Percentiles rank a stretch among this genome's conserved stretches.
These are phyloP conservation scores for Trichosanthes cucumerina DNA, from an alignment of 306 rosid species.

Conservation along the genomic window DNA sequence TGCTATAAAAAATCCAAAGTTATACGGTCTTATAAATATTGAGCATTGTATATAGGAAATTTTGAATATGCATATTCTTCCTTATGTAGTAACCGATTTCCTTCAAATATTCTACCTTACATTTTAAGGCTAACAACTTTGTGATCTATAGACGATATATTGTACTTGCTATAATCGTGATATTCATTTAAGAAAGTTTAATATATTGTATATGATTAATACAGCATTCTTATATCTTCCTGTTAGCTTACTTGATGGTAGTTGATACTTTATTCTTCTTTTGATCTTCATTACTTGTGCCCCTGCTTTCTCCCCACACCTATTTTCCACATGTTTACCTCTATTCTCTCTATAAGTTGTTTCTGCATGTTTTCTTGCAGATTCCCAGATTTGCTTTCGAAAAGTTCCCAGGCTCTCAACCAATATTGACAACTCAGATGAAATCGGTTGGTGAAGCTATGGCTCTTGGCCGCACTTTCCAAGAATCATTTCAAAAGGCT, in stretches of 20 bases:
- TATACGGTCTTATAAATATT: not conserved
- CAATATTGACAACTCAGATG: constrained; percentile 90
- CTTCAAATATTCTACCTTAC: not conserved
- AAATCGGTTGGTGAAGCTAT: constrained; percentile 96
- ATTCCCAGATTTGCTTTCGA: constrained; percentile 96
- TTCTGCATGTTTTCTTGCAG: constrained; percentile 33
- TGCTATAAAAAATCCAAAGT: not conserved
- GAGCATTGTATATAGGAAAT: not conserved
- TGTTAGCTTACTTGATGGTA: not conserved
- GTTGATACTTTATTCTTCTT: not conserved
- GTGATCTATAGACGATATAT: not conserved
- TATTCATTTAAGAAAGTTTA: not conserved
- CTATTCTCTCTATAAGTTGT: not conserved
- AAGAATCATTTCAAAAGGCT: constrained; percentile 93
- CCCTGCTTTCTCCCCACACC: not conserved
- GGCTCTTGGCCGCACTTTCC: constrained; percentile 93
- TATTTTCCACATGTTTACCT: not conserved
- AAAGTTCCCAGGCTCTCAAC: constrained; percentile 94
- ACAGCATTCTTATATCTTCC: not conserved
- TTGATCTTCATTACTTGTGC: not conserved
- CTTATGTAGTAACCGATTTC: not conserved
- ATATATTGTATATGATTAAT: not conserved
- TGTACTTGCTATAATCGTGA: not conserved
- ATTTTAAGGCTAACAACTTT: not conserved
- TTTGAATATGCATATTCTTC: not conserved